These are phyloP conservation scores for Paraconiothyrium brasiliense DNA, from an alignment of 2,329 filamentous ascomycete genomes.

Conservation along the genomic window DNA sequence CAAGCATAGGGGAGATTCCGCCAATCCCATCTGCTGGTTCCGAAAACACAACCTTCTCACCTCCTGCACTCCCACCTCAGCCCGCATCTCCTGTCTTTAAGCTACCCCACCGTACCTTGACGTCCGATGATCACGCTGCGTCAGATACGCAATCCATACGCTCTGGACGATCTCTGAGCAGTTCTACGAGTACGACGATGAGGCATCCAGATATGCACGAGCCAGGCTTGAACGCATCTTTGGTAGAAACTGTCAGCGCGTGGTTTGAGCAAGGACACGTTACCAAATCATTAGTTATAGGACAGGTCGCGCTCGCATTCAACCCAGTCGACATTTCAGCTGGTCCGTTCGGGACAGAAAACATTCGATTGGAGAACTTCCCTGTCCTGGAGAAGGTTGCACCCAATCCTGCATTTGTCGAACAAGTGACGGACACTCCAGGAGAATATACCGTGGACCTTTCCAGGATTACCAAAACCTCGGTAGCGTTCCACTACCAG, in stretches of 20 bases:
- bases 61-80: constrained; percentile 39
- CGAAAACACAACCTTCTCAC: constrained; percentile 26
- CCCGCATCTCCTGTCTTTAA: constrained; percentile 49
- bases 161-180: constrained; percentile 82
- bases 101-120: constrained; percentile 41
- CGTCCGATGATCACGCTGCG: constrained; percentile 66
- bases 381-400: constrained; percentile 88
- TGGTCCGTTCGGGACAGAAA: constrained; percentile 61
- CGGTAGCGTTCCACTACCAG: constrained; percentile 92
- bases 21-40: constrained; percentile 37
- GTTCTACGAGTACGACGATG: constrained; percentile 67
- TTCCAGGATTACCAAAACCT: constrained; percentile 73
- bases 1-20: constrained; percentile 47
- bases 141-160: constrained; percentile 93
- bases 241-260: constrained; percentile 91
- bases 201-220: constrained; percentile 84
- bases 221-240: constrained; percentile 83
- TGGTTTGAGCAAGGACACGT: constrained; percentile 79
- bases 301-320: constrained; percentile 89
- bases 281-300: constrained; percentile 77
- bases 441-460: constrained; percentile 85
- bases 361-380: constrained; percentile 88
- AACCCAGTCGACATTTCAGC: constrained; percentile 65
- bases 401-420: constrained; percentile 90
- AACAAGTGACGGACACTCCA: constrained; percentile 71